Evolutionary conservation across 371 early-diverging fungal genomes (phyloP), one percentile per base, ranked within the genome.

Genomic region (Nematocida sp.): DNA sequence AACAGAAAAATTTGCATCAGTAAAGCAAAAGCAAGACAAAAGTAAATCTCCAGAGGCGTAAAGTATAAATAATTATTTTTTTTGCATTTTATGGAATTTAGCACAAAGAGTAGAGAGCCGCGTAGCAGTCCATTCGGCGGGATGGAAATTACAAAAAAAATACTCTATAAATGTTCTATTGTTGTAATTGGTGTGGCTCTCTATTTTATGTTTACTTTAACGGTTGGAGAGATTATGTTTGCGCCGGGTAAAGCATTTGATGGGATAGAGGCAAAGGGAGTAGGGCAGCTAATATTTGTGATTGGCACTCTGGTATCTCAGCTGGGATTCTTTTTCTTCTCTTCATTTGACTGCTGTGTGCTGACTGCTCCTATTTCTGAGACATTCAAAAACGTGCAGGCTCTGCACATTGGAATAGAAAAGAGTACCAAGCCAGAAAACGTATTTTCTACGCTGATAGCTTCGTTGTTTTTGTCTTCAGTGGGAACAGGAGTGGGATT

Each of bases 151-250:
- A n/a, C n/a, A n/a, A n/a, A n/a, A n/a, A 49, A 27, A 9, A 54
- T 65, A 23, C 47, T 53, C 15, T 53, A 65, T 53, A 65, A 65
- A 65, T 43, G 52, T 40, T 45, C 46, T 40, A 41, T 65, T 53
- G 54, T 65, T 65, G 63, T 45, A 13, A 53, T 65, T 54, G 65
- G 65, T 29, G 45, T 51, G 31, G 54, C 43, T 65, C 65, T 65
- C 32, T 65, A 65, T 51, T 51, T 65, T 65, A 65, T 65, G 65
- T 65, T 53, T 46, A 51, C 54, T 21, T 31, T 65, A 32, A 65
- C 65, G 3, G 65, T 65, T 11, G 65, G 65, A 9, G 65, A 65
- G 32, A 65, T 45, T 19, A 65, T 65, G 54, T 65, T 65, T 40
- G 35, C 54, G 2, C n/a, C 11, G 21, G 34, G 17, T 13, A 31